A percentile compares a stretch with the other conserved stretches of the same genome.
Conservation (phyloP, 2,329 filamentous ascomycete species). For the Fusarium sp. region DNA sequence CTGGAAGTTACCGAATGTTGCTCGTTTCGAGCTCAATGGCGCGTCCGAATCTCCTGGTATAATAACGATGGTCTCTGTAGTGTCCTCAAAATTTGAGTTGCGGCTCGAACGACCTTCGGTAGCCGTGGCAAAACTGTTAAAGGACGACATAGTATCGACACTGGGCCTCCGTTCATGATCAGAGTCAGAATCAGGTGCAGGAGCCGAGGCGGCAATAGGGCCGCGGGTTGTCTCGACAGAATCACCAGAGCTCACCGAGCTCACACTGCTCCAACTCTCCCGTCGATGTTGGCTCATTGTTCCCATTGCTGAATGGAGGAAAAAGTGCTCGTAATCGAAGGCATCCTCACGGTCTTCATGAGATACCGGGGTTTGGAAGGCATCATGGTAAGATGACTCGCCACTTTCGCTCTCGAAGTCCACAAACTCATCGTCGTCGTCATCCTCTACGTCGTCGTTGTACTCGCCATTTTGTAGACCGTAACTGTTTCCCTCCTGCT, state of each 20-base stretch:
- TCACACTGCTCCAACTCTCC: conserved; percentile 65
- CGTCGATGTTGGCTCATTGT: conserved; percentile 67
- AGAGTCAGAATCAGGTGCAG: conserved; percentile 18
- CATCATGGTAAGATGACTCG: conserved; percentile 73
- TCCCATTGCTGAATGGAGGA: conserved; percentile 91
- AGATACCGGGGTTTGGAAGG: conserved; percentile 71
- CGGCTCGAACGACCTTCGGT: conserved; percentile 62
- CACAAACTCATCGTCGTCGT: conserved; percentile 51
- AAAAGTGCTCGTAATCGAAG: conserved; percentile 97
- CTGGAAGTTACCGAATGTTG: conserved; percentile 46
- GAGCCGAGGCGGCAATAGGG: conserved; percentile 46
- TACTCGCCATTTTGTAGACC: conserved; percentile 41
- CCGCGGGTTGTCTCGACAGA: conserved; percentile 72
- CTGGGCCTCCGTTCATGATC: conserved; percentile 58
- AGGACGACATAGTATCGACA: conserved; percentile 62
- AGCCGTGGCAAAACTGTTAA: conserved; percentile 69
- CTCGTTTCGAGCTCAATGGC: conserved; percentile 40
- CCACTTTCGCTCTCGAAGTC: conserved; percentile 71
- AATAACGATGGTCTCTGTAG: conserved; percentile 36
- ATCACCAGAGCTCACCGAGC: conserved; percentile 69
- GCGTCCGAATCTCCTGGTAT: conserved; percentile 40
- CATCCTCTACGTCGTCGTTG: conserved; percentile 30
- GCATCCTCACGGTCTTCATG: conserved; percentile 96
- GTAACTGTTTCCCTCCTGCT: conserved; percentile 43
- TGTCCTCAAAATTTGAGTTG: conserved; percentile 44